These are phyloP conservation scores for Coniophora puteana DNA, from an alignment of 1,284 basidiomycete species.

Conservation along the genomic window DNA sequence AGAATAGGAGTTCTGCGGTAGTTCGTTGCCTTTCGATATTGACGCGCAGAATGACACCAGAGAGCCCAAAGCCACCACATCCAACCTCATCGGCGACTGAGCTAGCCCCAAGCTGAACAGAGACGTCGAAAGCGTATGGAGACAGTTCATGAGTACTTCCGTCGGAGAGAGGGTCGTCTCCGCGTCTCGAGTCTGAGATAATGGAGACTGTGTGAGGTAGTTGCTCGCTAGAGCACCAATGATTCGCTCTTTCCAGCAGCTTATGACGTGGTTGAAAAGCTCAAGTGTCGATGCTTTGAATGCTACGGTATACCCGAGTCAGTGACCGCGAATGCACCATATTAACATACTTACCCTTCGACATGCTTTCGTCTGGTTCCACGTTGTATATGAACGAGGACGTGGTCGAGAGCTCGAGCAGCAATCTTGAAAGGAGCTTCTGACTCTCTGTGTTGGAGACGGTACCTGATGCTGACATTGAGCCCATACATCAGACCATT, in stretches of 20 bases:
- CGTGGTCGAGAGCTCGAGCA: slow-evolving; percentile 37
- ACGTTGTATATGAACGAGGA: slow-evolving; percentile 42
- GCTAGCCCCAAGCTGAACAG: slow-evolving; percentile 50
- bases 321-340: slow-evolving; percentile 4
- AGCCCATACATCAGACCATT: slow-evolving; percentile 10
- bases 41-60: slow-evolving; percentile 39
- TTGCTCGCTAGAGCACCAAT: slow-evolving; percentile 19
- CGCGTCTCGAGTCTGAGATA: too few relatives aligned
- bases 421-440: slow-evolving; percentile 41
- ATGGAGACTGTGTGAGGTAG: slow-evolving; percentile 16
- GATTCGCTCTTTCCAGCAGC: slow-evolving; percentile 44
- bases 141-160: slow-evolving; percentile 46
- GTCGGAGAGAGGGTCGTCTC: slow-evolving; percentile 58
- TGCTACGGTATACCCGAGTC: slow-evolving; percentile 28
- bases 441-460: too few relatives aligned
- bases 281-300: slow-evolving; percentile 36
- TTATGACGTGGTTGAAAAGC: slow-evolving; percentile 41
- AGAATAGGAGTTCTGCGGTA: too few relatives aligned
- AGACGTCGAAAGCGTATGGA: slow-evolving; percentile 51
- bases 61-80: slow-evolving; percentile 28
- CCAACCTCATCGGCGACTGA: slow-evolving; percentile 31
- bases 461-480: too few relatives aligned
- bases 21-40: slow-evolving; percentile 30
- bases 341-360: slow-evolving; percentile 32
- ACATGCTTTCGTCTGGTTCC: slow-evolving; percentile 34